Evolutionary conservation across 495 filamentous ascomycete species (phyloP).

Genomic region (Hypomontagnella monticulosa): DNA sequence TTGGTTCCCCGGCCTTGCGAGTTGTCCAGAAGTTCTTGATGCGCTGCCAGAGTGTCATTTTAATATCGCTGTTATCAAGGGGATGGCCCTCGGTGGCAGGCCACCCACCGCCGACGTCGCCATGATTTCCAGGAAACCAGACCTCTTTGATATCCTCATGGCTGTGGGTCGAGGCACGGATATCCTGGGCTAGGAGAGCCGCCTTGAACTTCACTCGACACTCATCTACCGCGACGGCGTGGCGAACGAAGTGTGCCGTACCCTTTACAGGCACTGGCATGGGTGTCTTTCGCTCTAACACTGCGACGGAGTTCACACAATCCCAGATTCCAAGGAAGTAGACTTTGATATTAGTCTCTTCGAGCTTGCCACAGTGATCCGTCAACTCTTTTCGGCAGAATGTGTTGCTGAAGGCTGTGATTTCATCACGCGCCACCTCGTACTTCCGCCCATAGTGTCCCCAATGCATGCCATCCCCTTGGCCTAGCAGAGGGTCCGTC

Average conservation of each 20-base stretch:
- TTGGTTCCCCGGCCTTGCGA: constrained; percentile 33
- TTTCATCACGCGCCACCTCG: constrained; percentile 42
- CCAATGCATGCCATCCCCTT: constrained; percentile 43
- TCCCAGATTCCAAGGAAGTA: constrained; percentile 59
- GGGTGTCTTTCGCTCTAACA: constrained; percentile 53
- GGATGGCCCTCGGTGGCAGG: constrained; percentile 20
- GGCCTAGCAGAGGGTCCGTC: constrained; percentile 46
- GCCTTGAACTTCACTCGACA: constrained; percentile 57
- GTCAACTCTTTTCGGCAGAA: constrained; percentile 51
- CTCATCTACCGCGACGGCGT: constrained; percentile 59
- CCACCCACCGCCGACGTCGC: constrained; percentile 56
- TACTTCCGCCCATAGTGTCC: constrained; percentile 37
- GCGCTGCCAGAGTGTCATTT: constrained; percentile 38
- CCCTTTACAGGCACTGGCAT: constrained; percentile 49
- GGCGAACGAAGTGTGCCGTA: constrained; percentile 50
- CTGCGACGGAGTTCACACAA: constrained; percentile 54
- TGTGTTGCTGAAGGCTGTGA: constrained; percentile 53
- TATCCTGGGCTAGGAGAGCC: constrained; percentile 43
- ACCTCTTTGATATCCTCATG: constrained; percentile 48
- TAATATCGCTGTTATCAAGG: constrained; percentile 15
- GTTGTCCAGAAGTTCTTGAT: constrained; percentile 42
- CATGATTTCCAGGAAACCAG: constrained; percentile 50
- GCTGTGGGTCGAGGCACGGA: constrained; percentile 19
- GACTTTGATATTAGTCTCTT: constrained; percentile 45
- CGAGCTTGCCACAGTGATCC: constrained; percentile 27